Evolutionary conservation across 805 yeast species (phyloP), one percentile per base, ranked within the genome.

Genomic region (Wickerhamiella sorbophila): DNA sequence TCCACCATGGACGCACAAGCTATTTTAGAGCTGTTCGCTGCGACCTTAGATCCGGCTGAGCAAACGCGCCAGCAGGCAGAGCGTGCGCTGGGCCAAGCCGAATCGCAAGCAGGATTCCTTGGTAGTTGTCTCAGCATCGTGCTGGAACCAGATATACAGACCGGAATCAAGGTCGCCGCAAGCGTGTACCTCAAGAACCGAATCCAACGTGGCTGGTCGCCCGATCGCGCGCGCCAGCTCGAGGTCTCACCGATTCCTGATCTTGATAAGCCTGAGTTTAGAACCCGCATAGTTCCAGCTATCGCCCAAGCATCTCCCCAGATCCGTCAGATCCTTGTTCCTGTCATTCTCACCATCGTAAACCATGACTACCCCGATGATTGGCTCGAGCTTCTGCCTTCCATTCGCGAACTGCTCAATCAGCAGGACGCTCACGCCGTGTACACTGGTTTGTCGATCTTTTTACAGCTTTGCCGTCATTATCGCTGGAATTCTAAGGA

Each of bases 181-280:
- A 86, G 91, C 0, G 77, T 88, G 4, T 84, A 75, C 59, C 74
- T 85, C 59, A 88, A 88, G 58, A 87, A 88, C 59, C 69, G 76
- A 43, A 68, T 85, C 18, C 63, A 67, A 14, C 67, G 72, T 31
- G 67, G 72, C 40, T 87, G 96, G 96, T 47, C 54, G 16, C 44
- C 53, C 5, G 48, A 48, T 19, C 51, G 34, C 4, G 41, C 32
- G 6, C 22, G 31, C 14, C 37, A 21, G 18, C 17, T 34, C 16
- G 15, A 34, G 57, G 21, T 51, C 50, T 14, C 56, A 51, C 36
- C 44, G 3, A 26, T 49, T 3, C 22, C 31, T 9, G 46, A 39
- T 19, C 86, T 72, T 45, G 96, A 88, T 56, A 81, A 77, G 54
- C 83, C 82, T 2, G 65, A 71, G 19, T 74, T 91, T 48, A 74